Evolutionary conservation across 1,139 yeast species (phyloP), one percentile per base, ranked within the genome.

Genomic region (Zhuliangozyma blackwelliae): DNA sequence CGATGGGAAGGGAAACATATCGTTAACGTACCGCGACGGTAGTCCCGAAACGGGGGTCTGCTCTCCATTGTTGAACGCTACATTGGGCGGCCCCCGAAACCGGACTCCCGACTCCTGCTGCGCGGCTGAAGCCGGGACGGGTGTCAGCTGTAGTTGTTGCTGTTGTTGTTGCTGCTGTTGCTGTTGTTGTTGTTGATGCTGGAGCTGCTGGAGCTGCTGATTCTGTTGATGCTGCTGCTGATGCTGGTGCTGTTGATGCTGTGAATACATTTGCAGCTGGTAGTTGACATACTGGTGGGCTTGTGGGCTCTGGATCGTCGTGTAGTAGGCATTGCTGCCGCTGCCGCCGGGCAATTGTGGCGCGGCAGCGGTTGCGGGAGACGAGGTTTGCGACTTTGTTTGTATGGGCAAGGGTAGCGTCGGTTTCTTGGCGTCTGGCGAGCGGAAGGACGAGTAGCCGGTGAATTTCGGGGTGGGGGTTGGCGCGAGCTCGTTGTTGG

Each of bases 1-100:
- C 8, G 73, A 65, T 2, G 81, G 80, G 7, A 77, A 72, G 11
- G 79, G 79, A 51, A 75, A 75, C 50, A 75, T 63, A 47, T 75
- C 81, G 40, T 70, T 71, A 29, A 75, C 73, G 40, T 73, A 75
- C 35, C 77, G 27, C 13, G 47, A 43, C 7, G 48, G 60, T 23
- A 75, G 54, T 2, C 73, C 78, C 20, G 73, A 66, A 5, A 72
- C 51, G 2, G 79, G 80, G 0, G 77, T 69, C 36, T 72, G 78
- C 33, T 68, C 76, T 5, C 74, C 76, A 28, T 57, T 51, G 26
- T 43, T 48, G 27, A 35, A 33, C 28, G 44, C 41, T 25, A 27
- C 12, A 26, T 30, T 36, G 26, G 41, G 38, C 35, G 32, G 23
- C 10, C 35, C 32, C 28, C 39, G 37, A 25, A 41, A 34, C 27